These are phyloP conservation scores for Cudoniella acicularis DNA, from an alignment of 495 filamentous ascomycete species.

Conservation along the genomic window DNA sequence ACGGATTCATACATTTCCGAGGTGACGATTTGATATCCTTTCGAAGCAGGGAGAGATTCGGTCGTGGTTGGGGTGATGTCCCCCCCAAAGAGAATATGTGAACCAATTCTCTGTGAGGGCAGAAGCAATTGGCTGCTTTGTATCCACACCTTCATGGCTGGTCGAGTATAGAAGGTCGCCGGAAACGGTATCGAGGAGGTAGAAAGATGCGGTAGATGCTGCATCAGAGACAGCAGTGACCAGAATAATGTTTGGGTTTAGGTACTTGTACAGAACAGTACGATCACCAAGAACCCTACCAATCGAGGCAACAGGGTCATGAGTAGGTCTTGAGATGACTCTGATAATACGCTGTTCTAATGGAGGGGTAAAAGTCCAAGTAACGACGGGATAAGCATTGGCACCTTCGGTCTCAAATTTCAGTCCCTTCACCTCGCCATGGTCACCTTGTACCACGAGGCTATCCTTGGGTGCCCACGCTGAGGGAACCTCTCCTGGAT, in stretches of 20 bases:
- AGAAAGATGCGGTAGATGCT: slow-evolving; percentile 58
- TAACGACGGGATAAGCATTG: slow-evolving; percentile 44
- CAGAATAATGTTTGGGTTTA: slow-evolving; percentile 83
- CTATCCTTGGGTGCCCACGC: slow-evolving; percentile 41
- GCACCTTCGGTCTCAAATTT: slow-evolving; percentile 40
- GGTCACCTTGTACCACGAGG: slow-evolving; percentile 58
- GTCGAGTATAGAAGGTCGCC: slow-evolving; percentile 71
- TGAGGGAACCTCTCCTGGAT: slow-evolving; percentile 34
- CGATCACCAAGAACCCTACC: slow-evolving; percentile 89
- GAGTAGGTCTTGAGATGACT: slow-evolving; percentile 61
- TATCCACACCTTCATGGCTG: slow-evolving; percentile 71
- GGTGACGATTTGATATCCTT: slow-evolving; percentile 83
- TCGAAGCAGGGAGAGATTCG: slow-evolving; percentile 51
- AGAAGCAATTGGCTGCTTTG: slow-evolving; percentile 67
- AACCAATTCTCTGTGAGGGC: slow-evolving; percentile 94
- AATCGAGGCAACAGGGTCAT: slow-evolving; percentile 92
- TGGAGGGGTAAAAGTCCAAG: slow-evolving; percentile 74
- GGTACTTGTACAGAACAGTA: slow-evolving; percentile 93
- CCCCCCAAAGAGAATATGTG: slow-evolving; percentile 79
- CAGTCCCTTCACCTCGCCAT: slow-evolving; percentile 60
- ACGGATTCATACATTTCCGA: slow-evolving; percentile 88
- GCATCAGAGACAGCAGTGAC: slow-evolving; percentile 64
- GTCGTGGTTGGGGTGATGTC: slow-evolving; percentile 46
- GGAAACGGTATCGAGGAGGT: slow-evolving; percentile 83
- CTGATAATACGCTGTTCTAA: slow-evolving; percentile 61